Evolutionary conservation across 805 yeast genomes (phyloP).

Genomic region (Yamadazyma ubonensis): DNA sequence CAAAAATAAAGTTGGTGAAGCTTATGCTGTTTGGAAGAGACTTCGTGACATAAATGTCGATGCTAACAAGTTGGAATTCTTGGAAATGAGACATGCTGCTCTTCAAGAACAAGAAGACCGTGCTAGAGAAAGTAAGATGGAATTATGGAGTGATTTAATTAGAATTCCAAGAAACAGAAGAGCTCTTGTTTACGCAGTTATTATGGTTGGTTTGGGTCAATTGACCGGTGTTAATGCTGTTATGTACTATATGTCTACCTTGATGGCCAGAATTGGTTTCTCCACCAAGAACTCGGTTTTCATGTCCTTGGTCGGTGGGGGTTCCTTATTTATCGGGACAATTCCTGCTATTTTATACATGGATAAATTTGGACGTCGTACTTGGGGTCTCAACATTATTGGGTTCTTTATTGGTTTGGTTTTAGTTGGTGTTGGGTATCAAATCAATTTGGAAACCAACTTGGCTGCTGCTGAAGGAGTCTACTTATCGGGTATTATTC

Average conservation of each 20-base stretch:
- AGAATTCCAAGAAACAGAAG: conserved; percentile 58
- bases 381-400: conserved; percentile 58
- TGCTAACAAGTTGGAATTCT: conserved; percentile 33
- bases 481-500: conserved; percentile 59
- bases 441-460: conserved; percentile 36
- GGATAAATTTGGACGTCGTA: conserved; percentile 58
- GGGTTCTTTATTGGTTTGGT: conserved; percentile 63
- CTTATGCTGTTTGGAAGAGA: conserved; percentile 18
- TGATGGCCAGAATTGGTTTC: conserved; percentile 58
- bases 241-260: conserved; percentile 50
- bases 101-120: conserved; percentile 44
- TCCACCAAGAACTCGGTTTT: conserved; percentile 50
- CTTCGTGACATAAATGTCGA: not conserved
- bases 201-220: conserved; percentile 62
- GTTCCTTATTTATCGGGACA: conserved; percentile 58
- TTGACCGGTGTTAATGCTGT: conserved; percentile 69
- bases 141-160: conserved; percentile 51
- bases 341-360: conserved; percentile 61
- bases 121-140: conserved; percentile 32
- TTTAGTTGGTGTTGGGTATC: conserved; percentile 59
- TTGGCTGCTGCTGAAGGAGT: conserved; percentile 54
- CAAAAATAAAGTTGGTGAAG: conserved; percentile 26
- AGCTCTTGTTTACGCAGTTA: conserved; percentile 55
- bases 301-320: conserved; percentile 72
- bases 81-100: conserved; percentile 37